Base-by-base conservation (phyloP, 345 rosid species). In the Rubroshorea leprosula region DNA sequence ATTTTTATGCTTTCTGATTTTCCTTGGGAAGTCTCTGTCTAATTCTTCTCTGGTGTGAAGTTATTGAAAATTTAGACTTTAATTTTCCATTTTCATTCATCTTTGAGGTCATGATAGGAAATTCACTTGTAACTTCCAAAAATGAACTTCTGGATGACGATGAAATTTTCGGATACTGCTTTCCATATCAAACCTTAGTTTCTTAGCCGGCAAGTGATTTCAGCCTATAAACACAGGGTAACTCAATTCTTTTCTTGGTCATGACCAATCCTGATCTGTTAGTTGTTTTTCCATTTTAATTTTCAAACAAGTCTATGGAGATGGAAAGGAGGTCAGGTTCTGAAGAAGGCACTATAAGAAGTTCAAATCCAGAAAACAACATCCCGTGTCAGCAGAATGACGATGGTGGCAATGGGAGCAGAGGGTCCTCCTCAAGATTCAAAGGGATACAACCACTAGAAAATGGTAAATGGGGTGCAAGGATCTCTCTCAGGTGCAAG, bases 401-500 rank as follows among this genome's bases (percentile, higher is more conserved):
- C 3, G 25, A 38, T 10, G 18, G 13, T 14, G 14, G 56, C 43
- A 54, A 35, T 20, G 13, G 15, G 5, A 14, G 20, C 15, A 44
- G 22, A 6, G 44, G 16, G 21, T 24, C 39, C 0, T 13, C 60
- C n/a, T 57, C 61, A 10, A 72, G 65, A 54, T 72, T 53, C 62
- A 57, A 47, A 54, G 71, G 76, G 48, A 62, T 67, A 0, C 18
- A 46, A 24, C 47, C 58, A 31, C 65, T 62, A 0, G 60, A 48
- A 39, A 67, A 55, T 49, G 54, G 44, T 16, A 66, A 67, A 41
- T 66, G 76, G 76, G 76, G 76, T 9, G 54, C 65, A 2, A 18
- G 71, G 39, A 66, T 72, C 31, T 60, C 71, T 31, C 27, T 21
- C 14, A 62, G 54, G 17, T 58, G 53, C 71, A 72, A 31, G 35